A percentile compares a stretch with the other conserved stretches of the same genome.
phyloP scores from a whole-genome alignment of 306 rosid species.

The Prunus persica region Prunus_persica_NCBIv2 NC_034013.1:4204001-4204500 shows the following conservation, averaged over 20 bases:
- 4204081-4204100: not conserved
- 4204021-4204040: too few species aligned
- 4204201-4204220: not conserved
- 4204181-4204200: not conserved
- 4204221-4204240: not conserved
- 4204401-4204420: not conserved
- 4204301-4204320: slow-evolving; percentile 18
- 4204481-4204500: not conserved
- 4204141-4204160: not conserved
- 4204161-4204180: not conserved
- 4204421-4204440: not conserved
- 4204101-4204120: not conserved
- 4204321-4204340: slow-evolving; percentile 3
- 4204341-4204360: not conserved
- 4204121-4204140: not conserved
- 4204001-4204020: too few species aligned
- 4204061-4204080: not conserved
- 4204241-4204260: slow-evolving; percentile 2
- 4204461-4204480: not conserved
- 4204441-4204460: not conserved
- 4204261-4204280: not conserved
- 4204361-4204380: slow-evolving; percentile 4
- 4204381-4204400: slow-evolving; percentile 30
- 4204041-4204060: not conserved
- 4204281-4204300: not conserved